A percentile compares a stretch with the other conserved stretches of the same genome.
Evolutionary conservation across 257 asterid genomes (phyloP).

Genomic region (Gynochthodes officinalis): DNA sequence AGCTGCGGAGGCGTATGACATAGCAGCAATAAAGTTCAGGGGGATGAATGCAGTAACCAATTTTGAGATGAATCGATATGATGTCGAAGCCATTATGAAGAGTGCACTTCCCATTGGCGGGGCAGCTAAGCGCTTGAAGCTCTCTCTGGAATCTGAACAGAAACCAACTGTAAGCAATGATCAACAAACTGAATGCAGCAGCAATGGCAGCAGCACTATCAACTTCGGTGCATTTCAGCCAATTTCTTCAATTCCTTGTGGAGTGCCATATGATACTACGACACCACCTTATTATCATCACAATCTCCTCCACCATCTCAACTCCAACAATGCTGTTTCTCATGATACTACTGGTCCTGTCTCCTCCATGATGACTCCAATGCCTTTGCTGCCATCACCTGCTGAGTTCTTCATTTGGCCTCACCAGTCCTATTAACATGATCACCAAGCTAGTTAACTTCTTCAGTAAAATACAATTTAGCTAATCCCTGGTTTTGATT

Average conservation of each 20-base stretch:
- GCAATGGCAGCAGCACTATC: conserved; percentile 42
- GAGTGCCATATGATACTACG: conserved; percentile 52
- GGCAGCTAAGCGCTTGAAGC: conserved; percentile 72
- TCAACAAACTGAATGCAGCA: conserved; percentile 40
- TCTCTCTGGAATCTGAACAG: conserved; percentile 52
- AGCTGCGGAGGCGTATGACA: conserved; percentile 98
- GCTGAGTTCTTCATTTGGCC: conserved; percentile 85
- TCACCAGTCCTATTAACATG: conserved; percentile 58
- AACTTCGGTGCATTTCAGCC: conserved; percentile 59
- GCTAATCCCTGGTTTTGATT: conserved; percentile 7
- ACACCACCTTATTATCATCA: conserved; percentile 34
- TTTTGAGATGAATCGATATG: conserved; percentile 88
- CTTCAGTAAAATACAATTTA: conserved; percentile 24
- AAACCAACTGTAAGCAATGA: conserved; percentile 25
- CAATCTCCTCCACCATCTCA: conserved; percentile 60
- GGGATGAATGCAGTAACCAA: conserved; percentile 86
- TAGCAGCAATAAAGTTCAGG: conserved; percentile 91
- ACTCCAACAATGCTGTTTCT: conserved; percentile 17
- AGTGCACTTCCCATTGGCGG: conserved; percentile 91
- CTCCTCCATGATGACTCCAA: conserved; percentile 38
- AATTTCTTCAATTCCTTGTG: conserved; percentile 45
- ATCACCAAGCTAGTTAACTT: conserved; percentile 19
- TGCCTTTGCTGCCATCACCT: conserved; percentile 48
- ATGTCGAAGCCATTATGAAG: conserved; percentile 70
- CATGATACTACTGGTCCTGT: conserved; percentile 20